These are phyloP conservation scores for Xylaria telfairii DNA, from an alignment of 495 filamentous ascomycete species.

Conservation along the genomic window DNA sequence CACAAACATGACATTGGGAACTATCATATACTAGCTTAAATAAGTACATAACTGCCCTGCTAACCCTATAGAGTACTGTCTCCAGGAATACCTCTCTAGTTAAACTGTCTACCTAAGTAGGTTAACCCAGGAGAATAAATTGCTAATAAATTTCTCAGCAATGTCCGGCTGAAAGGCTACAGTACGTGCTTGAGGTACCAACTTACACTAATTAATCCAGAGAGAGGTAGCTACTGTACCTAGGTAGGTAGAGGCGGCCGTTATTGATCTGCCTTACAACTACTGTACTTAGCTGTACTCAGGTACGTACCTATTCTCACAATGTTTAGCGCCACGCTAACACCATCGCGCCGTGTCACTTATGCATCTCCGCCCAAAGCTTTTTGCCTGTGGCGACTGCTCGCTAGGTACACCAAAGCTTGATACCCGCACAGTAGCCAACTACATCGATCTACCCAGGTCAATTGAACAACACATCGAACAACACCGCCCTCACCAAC, in stretches of 20 bases:
- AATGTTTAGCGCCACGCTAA: slow-evolving; percentile 14
- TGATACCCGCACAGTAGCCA: slow-evolving; percentile 5
- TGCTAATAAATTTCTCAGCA: background rate
- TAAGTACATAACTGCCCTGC: slow-evolving; percentile 12
- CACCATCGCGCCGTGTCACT: slow-evolving; percentile 14
- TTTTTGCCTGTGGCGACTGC: background rate
- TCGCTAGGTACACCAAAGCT: background rate
- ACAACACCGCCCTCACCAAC: background rate
- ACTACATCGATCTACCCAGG: slow-evolving; percentile 11
- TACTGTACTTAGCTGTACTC: no score
- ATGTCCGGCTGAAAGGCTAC: background rate
- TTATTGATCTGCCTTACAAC: background rate
- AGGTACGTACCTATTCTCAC: background rate
- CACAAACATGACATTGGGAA: slow-evolving; percentile 15
- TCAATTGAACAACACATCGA: slow-evolving; percentile 11
- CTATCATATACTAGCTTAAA: no score
- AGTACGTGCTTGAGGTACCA: background rate
- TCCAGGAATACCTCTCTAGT: slow-evolving; percentile 6
- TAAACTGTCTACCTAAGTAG: background rate
- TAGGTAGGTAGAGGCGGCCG: background rate
- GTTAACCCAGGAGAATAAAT: background rate
- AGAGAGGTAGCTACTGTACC: background rate
- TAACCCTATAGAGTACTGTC: slow-evolving; percentile 2
- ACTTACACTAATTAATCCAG: background rate
- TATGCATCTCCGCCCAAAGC: slow-evolving; percentile 16